Conservation (phyloP, 2,329 filamentous ascomycete genomes). For the Diaporthe citri region DNA sequence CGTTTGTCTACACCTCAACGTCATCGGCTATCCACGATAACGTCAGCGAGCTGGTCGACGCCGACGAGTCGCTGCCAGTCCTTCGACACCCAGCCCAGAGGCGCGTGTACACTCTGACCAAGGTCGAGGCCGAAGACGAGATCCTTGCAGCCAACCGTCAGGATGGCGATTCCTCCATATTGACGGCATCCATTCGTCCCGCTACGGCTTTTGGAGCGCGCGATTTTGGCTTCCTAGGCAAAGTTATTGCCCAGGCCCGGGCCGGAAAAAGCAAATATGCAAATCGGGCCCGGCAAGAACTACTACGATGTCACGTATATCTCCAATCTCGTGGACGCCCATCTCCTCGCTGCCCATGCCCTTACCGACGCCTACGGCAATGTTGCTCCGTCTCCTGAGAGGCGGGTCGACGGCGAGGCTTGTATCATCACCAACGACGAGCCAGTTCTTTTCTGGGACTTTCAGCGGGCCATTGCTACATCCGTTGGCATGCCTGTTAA, state of each 20-base stretch:
- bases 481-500: conserved; percentile 44
- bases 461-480: conserved; percentile 44
- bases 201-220: conserved; percentile 6
- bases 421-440: conserved; percentile 52
- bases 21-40: conserved; percentile 44
- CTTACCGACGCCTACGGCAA: conserved; percentile 43
- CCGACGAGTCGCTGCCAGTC: conserved; percentile 42
- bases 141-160: conserved; percentile 41
- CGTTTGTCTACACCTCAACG: conserved; percentile 42
- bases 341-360: conserved; percentile 46
- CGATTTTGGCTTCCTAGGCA: background rate
- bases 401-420: conserved; percentile 49
- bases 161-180: conserved; percentile 9
- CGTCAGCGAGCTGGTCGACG: conserved; percentile 39
- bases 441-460: conserved; percentile 50
- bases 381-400: conserved; percentile 38
- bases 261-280: conserved; percentile 41
- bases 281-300: conserved; percentile 47
- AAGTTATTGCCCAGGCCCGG: conserved; percentile 39
- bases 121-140: conserved; percentile 42
- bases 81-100: conserved; percentile 43
- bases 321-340: conserved; percentile 46
- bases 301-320: conserved; percentile 47
- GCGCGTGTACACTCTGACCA: conserved; percentile 43
- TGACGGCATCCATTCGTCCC: conserved; percentile 14